phyloP scores from a whole-genome alignment of 2,329 filamentous ascomycete species.

The Sporothrix curviconia region DNA sequence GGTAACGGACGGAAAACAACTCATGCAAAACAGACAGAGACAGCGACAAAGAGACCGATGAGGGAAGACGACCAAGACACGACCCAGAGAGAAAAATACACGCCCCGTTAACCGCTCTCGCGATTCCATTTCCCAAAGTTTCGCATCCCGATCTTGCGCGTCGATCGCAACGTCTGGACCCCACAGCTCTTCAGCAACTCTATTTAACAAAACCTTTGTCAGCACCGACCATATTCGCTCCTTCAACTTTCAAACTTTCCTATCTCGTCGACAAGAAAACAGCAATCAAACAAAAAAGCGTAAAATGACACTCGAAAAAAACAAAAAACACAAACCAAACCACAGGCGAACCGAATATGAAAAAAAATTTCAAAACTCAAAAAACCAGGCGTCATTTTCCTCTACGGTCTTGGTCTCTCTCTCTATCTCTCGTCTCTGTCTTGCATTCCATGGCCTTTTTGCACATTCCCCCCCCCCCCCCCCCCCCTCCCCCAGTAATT shows the following conservation, averaged over 20 bases:
- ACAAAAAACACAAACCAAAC: background rate
- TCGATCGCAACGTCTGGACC: too few relatives aligned
- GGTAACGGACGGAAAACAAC: background rate
- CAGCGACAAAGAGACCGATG: background rate
- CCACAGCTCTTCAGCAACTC: conserved; percentile 18
- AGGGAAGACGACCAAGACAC: too few relatives aligned
- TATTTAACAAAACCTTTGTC: conserved; percentile 1
- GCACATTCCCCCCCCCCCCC: too few relatives aligned
- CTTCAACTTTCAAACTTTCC: conserved; percentile 20
- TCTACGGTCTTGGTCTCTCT: background rate
- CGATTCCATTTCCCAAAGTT: conserved; percentile 19
- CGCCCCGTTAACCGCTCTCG: too few relatives aligned
- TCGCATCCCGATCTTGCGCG: background rate
- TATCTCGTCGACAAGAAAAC: conserved; percentile 11
- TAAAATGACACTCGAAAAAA: background rate
- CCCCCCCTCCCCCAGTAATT: too few relatives aligned
- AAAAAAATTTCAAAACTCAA: background rate
- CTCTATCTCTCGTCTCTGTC: background rate
- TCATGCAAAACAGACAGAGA: background rate
- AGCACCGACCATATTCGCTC: conserved; percentile 28
- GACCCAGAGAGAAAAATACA: too few relatives aligned
- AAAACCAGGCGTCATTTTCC: background rate
- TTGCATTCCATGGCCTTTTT: background rate
- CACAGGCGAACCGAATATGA: background rate
- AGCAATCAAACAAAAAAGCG: background rate